A percentile compares a stretch with the other conserved stretches of the same genome.
Conservation (phyloP, 2,329 filamentous ascomycete genomes). For the Cladophialophora yegresii region DNA sequence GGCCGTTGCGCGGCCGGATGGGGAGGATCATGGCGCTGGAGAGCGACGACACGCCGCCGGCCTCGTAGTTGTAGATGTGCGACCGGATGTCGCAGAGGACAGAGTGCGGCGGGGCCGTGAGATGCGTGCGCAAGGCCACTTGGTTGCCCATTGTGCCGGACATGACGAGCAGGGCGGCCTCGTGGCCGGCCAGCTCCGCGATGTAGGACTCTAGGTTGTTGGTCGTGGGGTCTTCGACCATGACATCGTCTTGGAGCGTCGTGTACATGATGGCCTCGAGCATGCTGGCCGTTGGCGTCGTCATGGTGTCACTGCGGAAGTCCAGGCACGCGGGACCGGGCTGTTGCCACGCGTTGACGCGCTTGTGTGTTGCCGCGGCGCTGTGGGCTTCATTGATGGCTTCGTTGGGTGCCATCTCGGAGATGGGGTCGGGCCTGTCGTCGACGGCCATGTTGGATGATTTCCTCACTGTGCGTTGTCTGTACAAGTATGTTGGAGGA, state of each 20-base stretch:
- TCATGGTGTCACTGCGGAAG: conserved; percentile 61
- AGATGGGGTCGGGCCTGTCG: conserved; percentile 7
- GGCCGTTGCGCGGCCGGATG: conserved; percentile 68
- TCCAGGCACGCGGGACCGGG: conserved; percentile 36
- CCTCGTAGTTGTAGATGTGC: conserved; percentile 71
- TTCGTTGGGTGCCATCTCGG: conserved; percentile 1
- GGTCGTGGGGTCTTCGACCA: conserved; percentile 76
- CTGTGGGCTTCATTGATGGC: conserved; percentile 15
- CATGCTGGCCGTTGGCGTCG: conserved; percentile 78
- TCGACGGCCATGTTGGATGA: not conserved
- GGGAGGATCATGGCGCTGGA: conserved; percentile 70
- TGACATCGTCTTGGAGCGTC: conserved; percentile 81
- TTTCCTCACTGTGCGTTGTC: not conserved
- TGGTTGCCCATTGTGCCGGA: conserved; percentile 97
- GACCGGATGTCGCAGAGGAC: conserved; percentile 76
- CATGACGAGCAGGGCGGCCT: conserved; percentile 75
- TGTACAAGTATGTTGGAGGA: not conserved
- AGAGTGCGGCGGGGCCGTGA: conserved; percentile 76
- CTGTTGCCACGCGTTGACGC: conserved; percentile 32
- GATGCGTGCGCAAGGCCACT: conserved; percentile 73
- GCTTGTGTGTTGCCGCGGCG: conserved; percentile 18
- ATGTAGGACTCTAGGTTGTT: conserved; percentile 72
- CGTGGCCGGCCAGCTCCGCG: conserved; percentile 71
- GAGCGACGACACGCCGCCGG: conserved; percentile 68
- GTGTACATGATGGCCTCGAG: conserved; percentile 73